Conservation (phyloP, 306 rosid species). For the Quercus bicolor region DNA sequence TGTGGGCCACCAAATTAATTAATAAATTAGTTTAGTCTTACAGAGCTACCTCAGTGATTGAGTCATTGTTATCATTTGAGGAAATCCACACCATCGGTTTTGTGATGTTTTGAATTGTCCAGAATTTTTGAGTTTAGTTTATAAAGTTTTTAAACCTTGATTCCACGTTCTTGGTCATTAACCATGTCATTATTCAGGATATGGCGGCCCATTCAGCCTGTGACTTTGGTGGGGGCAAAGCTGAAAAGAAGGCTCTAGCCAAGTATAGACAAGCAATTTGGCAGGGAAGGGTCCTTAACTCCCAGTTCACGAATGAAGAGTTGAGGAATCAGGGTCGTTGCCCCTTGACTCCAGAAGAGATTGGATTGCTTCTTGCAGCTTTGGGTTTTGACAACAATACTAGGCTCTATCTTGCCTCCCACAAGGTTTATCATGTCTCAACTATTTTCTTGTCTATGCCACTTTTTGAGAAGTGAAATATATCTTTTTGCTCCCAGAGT, state of each 20-base stretch:
- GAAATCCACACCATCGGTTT: not conserved
- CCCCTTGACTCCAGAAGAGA: constrained; percentile 96
- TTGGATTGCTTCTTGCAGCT: constrained; percentile 88
- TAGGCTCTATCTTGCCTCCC: constrained; percentile 92
- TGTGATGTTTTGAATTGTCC: not conserved
- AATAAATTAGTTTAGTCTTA: too few relatives aligned
- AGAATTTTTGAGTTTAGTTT: not conserved
- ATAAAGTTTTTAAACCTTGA: not conserved
- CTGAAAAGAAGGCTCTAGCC: constrained; percentile 85
- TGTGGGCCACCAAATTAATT: too few relatives aligned
- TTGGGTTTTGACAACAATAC: constrained; percentile 91
- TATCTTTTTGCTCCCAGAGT: constrained; percentile 4
- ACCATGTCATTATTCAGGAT: constrained; percentile 46
- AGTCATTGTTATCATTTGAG: not conserved
- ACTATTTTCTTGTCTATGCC: constrained; percentile 11
- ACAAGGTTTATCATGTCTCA: constrained; percentile 60
- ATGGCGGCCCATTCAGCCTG: constrained; percentile 99
- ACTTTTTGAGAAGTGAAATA: constrained; percentile 5
- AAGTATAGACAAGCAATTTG: constrained; percentile 88
- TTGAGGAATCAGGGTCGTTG: constrained; percentile 96
- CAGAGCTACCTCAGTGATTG: not conserved
- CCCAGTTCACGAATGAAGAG: constrained; percentile 94
- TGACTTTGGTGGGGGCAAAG: constrained; percentile 97
- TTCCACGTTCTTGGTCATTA: not conserved
- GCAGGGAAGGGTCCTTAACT: constrained; percentile 98